Evolutionary conservation across 2,329 filamentous ascomycete species (phyloP).

Genomic region (Apiospora rasikravindrae): DNA sequence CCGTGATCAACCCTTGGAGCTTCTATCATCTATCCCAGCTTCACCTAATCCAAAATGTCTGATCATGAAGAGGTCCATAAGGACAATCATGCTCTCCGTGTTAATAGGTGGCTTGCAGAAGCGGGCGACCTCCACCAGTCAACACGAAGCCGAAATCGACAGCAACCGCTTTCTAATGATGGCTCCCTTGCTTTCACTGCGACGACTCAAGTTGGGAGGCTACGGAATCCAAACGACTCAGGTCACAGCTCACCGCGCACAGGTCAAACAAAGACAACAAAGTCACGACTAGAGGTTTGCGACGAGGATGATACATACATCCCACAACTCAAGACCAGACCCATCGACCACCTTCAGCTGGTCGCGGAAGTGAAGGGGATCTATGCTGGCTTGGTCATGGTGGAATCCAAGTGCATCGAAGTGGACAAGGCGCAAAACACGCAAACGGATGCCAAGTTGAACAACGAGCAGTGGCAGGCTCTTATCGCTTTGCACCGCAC

Average conservation of each 20-base stretch:
- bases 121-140: no score
- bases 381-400: conserved; percentile 82
- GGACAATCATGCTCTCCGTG: background rate
- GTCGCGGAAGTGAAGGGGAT: conserved; percentile 83
- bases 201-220: background rate
- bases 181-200: no score
- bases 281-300: background rate
- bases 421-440: conserved; percentile 69
- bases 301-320: background rate
- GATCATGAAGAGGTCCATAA: background rate
- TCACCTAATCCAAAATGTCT: background rate
- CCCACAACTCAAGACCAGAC: conserved; percentile 44
- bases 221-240: background rate
- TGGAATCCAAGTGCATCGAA: conserved; percentile 86
- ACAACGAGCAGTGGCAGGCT: conserved; percentile 80
- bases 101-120: background rate
- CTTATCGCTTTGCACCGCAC: conserved; percentile 83
- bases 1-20: background rate
- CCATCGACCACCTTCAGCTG: conserved; percentile 79
- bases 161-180: no score
- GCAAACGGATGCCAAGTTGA: conserved; percentile 50
- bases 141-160: no score
- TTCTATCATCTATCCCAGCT: background rate
- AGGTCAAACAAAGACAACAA: background rate
- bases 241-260: background rate